Conservation (phyloP, 306 rosid genomes). For the Elaeagnus macrophylla region DNA sequence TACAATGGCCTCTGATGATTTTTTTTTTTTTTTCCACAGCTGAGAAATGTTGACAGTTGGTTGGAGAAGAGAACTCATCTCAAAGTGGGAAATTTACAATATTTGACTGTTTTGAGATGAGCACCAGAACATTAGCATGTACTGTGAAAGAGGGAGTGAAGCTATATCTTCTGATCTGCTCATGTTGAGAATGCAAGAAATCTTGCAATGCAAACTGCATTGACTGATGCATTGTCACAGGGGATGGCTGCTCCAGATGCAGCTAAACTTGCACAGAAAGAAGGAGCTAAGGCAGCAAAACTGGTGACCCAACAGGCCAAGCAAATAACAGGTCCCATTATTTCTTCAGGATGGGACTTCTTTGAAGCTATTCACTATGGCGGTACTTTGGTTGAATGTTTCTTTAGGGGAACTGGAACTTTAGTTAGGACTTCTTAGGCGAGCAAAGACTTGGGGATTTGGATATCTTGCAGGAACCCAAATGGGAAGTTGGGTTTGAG, state of each 20-base stretch:
- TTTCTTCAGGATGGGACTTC: constrained; percentile 88
- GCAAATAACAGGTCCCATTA: constrained; percentile 62
- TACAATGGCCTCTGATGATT: too few species aligned
- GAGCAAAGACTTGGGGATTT: constrained; percentile 69
- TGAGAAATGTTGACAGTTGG: constrained; percentile 78
- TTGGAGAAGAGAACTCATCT: constrained; percentile 70
- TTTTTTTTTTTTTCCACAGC: constrained; percentile 39
- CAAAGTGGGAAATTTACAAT: constrained; percentile 68
- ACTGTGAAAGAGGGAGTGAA: constrained; percentile 71
- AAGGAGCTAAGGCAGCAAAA: constrained; percentile 73
- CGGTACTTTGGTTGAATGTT: constrained; percentile 58
- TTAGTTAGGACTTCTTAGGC: constrained; percentile 62
- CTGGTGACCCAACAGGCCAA: constrained; percentile 48
- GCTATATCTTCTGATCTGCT: constrained; percentile 54
- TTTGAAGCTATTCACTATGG: constrained; percentile 80
- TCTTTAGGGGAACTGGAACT: constrained; percentile 67
- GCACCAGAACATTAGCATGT: constrained; percentile 61
- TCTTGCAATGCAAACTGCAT: constrained; percentile 38
- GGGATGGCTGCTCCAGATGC: constrained; percentile 39
- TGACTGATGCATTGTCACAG: constrained; percentile 45
- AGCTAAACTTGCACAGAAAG: constrained; percentile 49
- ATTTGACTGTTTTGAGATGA: constrained; percentile 65
- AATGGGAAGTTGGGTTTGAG: constrained; percentile 88
- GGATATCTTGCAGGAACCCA: constrained; percentile 90
- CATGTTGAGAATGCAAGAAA: constrained; percentile 56